A percentile compares a stretch with the other conserved stretches of the same genome.
phyloP scores from a whole-genome alignment of 2,329 filamentous ascomycete genomes.

The Ambrosiella xylebori region DNA sequence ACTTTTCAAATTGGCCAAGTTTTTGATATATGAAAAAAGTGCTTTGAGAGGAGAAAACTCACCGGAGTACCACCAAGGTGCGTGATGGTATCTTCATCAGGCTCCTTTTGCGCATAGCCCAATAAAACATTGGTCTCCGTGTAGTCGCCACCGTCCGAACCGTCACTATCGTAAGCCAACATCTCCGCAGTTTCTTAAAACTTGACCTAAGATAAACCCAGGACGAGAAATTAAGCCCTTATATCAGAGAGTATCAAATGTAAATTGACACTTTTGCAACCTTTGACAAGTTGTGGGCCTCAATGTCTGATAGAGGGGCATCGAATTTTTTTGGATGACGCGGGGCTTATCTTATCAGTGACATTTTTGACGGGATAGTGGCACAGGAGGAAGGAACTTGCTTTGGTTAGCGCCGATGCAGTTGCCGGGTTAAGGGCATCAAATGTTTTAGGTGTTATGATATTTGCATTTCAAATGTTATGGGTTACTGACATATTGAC shows the following conservation, averaged over 20 bases:
- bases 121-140: conserved; percentile 77
- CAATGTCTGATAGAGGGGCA: neutral
- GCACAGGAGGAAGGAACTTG: neutral
- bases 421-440: neutral
- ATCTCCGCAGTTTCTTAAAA: conserved; percentile 24
- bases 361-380: neutral
- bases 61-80: conserved; percentile 78
- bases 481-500: too few species aligned
- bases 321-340: conserved; percentile 20
- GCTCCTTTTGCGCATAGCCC: conserved; percentile 70
- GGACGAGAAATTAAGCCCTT: neutral
- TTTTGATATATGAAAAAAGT: too few species aligned
- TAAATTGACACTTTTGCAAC: neutral
- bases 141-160: conserved; percentile 48
- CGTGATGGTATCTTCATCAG: conserved; percentile 67
- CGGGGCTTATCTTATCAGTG: conserved; percentile 19
- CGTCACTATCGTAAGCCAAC: conserved; percentile 73
- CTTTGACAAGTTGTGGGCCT: neutral
- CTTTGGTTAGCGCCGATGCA: neutral
- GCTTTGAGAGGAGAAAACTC: conserved; percentile 22
- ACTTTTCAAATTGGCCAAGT: too few species aligned
- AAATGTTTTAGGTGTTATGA: neutral
- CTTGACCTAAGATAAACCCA: neutral
- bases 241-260: neutral
- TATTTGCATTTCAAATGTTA: neutral